Base-by-base conservation (phyloP, 352 stramenopile genomes). In the Pythium utonaiense region DNA sequence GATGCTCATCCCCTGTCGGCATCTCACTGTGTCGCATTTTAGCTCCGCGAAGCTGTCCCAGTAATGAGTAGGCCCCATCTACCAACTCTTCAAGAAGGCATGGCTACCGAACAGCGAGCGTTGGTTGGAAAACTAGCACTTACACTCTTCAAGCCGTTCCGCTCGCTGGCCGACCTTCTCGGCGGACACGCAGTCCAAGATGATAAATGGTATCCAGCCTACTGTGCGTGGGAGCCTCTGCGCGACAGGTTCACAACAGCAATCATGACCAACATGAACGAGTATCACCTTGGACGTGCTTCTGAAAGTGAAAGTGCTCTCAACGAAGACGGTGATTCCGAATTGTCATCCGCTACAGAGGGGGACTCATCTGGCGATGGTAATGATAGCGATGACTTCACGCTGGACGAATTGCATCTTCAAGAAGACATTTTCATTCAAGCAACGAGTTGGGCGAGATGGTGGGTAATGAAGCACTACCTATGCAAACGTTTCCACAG, bases 201-300 rank as follows among this genome's bases (percentile, higher is more conserved):
- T n/a, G 5, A 40, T 30, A 16, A 16, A 19, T 57, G 51, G 51
- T 57, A 21, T n/a, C 33, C 51, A 34, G 28, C 51, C 6, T 57
- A 48, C 22, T 10, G 5, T 19, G 31, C 10, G 17, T 57, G 30
- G 51, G 22, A 57, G 30, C 8, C n/a, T 8, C 6, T 6, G 12
- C 51, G 51, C 25, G 33, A 6, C 30, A n/a, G 30, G 8, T 31
- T 47, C 19, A 17, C 19, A 21, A 56, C 8, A 25, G 42, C n/a
- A 22, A 52, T 64, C 48, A 64, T 64, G 57, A 7, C 1, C n/a
- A 64, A 64, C 36, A 64, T 64, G 48, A n/a, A 64, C 24, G 57
- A 64, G n/a, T 64, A 64, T 17, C 52, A 57, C 34, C 12, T 21
- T 21, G 38, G 45, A 21, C 47, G 31, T 45, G 48, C 21, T 19